A percentile compares a stretch with the other conserved stretches of the same genome.
phyloP scores from a whole-genome alignment of 2,329 filamentous ascomycete genomes.

The Ambrosiella beaveri region DNA sequence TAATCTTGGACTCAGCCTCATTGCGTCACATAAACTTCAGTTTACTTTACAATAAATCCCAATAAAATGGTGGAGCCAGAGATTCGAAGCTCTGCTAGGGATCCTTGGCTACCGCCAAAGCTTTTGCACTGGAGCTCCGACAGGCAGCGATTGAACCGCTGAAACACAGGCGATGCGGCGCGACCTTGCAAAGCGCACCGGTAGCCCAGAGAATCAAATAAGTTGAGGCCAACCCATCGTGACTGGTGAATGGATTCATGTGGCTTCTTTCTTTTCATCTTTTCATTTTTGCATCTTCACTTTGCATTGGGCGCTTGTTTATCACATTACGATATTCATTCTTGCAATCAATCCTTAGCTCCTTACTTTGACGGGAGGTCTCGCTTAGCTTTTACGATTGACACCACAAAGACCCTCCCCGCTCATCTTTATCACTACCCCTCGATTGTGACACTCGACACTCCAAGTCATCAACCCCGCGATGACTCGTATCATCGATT shows the following conservation, averaged over 20 bases:
- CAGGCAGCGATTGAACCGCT: neutral
- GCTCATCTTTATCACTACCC: neutral
- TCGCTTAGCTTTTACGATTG: neutral
- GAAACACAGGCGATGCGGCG: conserved; percentile 3
- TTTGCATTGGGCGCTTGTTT: neutral
- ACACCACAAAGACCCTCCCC: neutral
- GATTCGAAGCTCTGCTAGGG: neutral
- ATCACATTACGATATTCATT: neutral
- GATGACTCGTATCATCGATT: conserved; percentile 22
- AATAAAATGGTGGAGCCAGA: neutral
- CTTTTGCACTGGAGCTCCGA: neutral
- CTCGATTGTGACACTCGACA: neutral
- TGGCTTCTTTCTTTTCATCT: neutral
- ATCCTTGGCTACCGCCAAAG: neutral
- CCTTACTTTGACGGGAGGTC: too few relatives aligned
- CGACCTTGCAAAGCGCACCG: neutral
- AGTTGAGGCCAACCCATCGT: neutral
- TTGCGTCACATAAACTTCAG: neutral
- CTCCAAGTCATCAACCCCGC: neutral
- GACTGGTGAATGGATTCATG: neutral
- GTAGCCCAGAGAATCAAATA: neutral
- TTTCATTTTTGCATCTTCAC: neutral
- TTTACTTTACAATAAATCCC: neutral
- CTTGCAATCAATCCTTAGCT: neutral
- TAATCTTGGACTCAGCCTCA: neutral